Evolutionary conservation across 805 yeast species (phyloP).

Genomic region (Candida easanensis): DNA sequence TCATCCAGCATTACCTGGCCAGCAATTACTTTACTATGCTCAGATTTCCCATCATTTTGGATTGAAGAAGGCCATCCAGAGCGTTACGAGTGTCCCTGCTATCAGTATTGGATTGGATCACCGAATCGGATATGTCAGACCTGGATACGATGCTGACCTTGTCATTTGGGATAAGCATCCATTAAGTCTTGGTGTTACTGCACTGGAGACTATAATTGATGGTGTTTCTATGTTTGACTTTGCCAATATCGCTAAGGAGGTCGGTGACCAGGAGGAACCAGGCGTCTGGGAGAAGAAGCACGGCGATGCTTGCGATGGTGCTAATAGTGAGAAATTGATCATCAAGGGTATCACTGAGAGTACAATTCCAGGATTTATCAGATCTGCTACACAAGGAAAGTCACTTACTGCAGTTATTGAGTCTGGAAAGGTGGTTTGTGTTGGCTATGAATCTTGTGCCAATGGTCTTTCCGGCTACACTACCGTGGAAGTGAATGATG

Average conservation of each 20-base stretch:
- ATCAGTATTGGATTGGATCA: conserved; percentile 3
- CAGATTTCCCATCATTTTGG: conserved; percentile 8
- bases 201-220: conserved; percentile 6
- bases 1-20: conserved; percentile 11
- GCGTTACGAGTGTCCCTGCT: conserved; percentile 8
- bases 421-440: conserved; percentile 3
- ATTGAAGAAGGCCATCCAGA: conserved; percentile 1
- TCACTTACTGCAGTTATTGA: conserved; percentile 5
- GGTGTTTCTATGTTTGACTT: conserved; percentile 7
- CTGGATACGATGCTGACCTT: conserved; percentile 9
- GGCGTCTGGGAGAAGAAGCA: not conserved
- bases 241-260: not conserved
- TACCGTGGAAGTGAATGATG: conserved; percentile 1
- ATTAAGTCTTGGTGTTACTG: conserved; percentile 2
- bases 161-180: conserved; percentile 12
- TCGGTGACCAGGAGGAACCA: not conserved
- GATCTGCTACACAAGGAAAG: not conserved
- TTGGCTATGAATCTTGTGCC: conserved; percentile 2
- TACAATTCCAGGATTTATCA: conserved; percentile 3
- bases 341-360: conserved; percentile 4
- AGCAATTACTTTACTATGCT: conserved; percentile 6
- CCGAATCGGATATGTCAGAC: conserved; percentile 8
- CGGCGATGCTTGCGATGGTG: not conserved
- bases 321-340: conserved; percentile 1
- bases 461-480: not conserved